A percentile compares a stretch with the other conserved stretches of the same genome.
phyloP scores from a whole-genome alignment of 75 land plant genomes.

The Picea glauca region DNA sequence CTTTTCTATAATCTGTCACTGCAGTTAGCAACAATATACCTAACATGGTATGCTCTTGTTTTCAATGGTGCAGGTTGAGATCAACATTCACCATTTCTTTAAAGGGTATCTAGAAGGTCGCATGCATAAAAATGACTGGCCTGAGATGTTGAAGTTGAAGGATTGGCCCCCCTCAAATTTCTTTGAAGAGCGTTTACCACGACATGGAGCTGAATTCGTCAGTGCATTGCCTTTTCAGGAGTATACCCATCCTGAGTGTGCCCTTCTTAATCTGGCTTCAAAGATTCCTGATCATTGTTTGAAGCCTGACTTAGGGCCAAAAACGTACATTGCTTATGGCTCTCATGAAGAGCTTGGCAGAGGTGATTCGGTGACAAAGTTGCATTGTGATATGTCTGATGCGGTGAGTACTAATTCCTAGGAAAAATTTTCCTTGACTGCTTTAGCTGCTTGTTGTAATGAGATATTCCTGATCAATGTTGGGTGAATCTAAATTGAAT shows the following conservation, averaged over 20 bases:
- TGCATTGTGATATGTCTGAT: slow-evolving; percentile 68
- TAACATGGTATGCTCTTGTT: background rate
- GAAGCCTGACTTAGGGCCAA: slow-evolving; percentile 64
- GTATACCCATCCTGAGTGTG: slow-evolving; percentile 63
- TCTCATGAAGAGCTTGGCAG: slow-evolving; percentile 48
- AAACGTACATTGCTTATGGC: slow-evolving; percentile 62
- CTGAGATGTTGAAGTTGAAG: slow-evolving; percentile 61
- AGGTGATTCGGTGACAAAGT: slow-evolving; percentile 57
- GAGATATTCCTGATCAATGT: background rate
- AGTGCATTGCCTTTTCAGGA: slow-evolving; percentile 62
- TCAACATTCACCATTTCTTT: slow-evolving; percentile 50
- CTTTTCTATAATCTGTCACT: background rate
- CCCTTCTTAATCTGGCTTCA: slow-evolving; percentile 61
- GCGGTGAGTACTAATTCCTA: slow-evolving; percentile 30
- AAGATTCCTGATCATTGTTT: slow-evolving; percentile 41
- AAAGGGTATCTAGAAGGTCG: slow-evolving; percentile 55
- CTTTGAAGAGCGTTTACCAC: slow-evolving; percentile 63
- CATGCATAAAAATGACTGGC: slow-evolving; percentile 32
- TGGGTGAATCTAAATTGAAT: background rate
- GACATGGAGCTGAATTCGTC: slow-evolving; percentile 56
- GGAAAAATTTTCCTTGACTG: background rate
- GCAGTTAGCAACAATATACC: background rate
- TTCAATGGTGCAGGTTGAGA: slow-evolving; percentile 52
- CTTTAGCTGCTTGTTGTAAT: background rate
- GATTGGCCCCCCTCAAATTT: slow-evolving; percentile 63